These are phyloP conservation scores for Penicillium salamii DNA, from an alignment of 495 filamentous ascomycete species.

Conservation along the genomic window DNA sequence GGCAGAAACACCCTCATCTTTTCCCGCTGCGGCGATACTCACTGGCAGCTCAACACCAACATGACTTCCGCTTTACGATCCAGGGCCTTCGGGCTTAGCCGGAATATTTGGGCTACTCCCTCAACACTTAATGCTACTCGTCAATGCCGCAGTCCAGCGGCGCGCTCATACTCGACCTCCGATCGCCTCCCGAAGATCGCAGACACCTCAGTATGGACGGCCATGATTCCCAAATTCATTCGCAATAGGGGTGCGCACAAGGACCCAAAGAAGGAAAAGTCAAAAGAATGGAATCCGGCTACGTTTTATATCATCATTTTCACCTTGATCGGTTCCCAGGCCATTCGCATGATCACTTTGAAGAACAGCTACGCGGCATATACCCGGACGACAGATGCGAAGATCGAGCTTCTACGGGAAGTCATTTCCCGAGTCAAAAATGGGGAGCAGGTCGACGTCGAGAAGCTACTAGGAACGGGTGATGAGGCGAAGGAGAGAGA, in stretches of 20 bases:
- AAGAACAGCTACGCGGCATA: constrained; percentile 71
- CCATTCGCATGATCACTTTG: constrained; percentile 84
- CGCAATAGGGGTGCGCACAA: constrained; percentile 31
- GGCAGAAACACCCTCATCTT: constrained; percentile 9
- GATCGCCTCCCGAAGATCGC: constrained; percentile 54
- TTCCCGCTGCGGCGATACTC: constrained; percentile 5
- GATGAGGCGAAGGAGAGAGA: constrained; percentile 70
- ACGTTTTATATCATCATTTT: constrained; percentile 92
- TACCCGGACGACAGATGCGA: constrained; percentile 70
- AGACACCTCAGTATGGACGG: constrained; percentile 67
- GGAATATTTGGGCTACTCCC: not conserved
- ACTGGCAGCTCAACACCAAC: not conserved
- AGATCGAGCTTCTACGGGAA: constrained; percentile 73
- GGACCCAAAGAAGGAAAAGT: constrained; percentile 42
- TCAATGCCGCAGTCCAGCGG: constrained; percentile 8
- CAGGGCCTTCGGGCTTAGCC: constrained; percentile 10
- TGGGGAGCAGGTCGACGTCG: constrained; percentile 90
- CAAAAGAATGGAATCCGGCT: constrained; percentile 85
- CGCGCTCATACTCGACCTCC: constrained; percentile 31
- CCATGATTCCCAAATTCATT: constrained; percentile 56
- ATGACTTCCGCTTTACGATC: constrained; percentile 16
- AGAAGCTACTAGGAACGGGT: constrained; percentile 76
- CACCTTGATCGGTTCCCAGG: constrained; percentile 87
- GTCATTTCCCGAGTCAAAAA: constrained; percentile 77
- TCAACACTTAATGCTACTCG: not conserved